Conservation (phyloP, 2,329 filamentous ascomycete genomes). For the Ophiostoma triangulosporum region DNA sequence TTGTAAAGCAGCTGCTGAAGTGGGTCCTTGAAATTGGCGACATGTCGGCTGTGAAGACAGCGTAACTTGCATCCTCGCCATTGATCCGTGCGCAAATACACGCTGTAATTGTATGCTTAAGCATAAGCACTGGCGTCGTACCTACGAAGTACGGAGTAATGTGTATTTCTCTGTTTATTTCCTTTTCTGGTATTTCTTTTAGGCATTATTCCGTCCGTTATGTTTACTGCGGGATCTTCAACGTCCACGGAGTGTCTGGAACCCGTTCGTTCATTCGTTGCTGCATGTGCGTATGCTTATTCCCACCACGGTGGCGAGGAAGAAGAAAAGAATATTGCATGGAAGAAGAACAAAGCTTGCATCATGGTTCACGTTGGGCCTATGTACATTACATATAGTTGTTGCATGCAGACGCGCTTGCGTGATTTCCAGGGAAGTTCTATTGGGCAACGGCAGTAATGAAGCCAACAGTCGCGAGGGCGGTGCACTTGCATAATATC, state of each 20-base stretch:
- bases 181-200: neutral
- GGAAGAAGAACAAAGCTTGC: neutral
- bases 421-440: neutral
- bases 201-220: no score
- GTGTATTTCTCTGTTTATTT: neutral
- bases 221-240: no score
- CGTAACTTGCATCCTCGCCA: no score
- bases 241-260: neutral
- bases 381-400: no score
- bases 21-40: no score
- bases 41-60: no score
- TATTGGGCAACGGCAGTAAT: neutral
- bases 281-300: neutral
- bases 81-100: no score
- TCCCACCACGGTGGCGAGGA: neutral
- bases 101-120: no score
- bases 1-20: neutral
- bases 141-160: no score
- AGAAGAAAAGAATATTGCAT: neutral
- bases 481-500: neutral
- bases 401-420: neutral
- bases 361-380: neutral
- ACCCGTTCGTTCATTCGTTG: neutral
- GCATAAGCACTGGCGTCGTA: no score
- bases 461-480: neutral